Evolutionary conservation across 2,329 filamentous ascomycete genomes (phyloP).

Genomic region (Keithomyces neogunnii): DNA sequence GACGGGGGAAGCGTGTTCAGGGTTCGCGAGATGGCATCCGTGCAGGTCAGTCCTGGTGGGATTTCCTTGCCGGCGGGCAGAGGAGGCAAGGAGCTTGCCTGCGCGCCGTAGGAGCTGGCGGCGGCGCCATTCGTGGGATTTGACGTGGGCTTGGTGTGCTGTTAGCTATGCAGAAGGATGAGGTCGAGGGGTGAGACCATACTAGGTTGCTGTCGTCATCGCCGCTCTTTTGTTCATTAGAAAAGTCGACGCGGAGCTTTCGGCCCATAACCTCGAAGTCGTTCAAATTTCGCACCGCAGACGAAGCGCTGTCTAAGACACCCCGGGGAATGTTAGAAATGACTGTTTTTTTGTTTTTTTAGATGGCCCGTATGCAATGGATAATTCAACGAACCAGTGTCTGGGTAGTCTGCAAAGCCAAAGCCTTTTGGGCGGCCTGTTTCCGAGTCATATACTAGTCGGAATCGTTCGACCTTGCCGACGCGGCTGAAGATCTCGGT

Average conservation of each 20-base stretch:
- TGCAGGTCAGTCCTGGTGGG: constrained; percentile 71
- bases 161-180: background rate
- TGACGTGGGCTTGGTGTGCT: constrained; percentile 9
- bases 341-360: background rate
- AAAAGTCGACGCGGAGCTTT: constrained; percentile 91
- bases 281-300: constrained; percentile 90
- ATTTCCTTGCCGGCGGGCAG: constrained; percentile 80
- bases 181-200: background rate
- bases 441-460: constrained; percentile 90
- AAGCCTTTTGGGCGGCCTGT: constrained; percentile 93
- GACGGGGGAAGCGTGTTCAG: constrained; percentile 77
- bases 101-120: constrained; percentile 21
- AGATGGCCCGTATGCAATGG: background rate
- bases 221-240: constrained; percentile 76
- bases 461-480: constrained; percentile 84
- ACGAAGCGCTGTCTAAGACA: constrained; percentile 64
- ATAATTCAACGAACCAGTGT: constrained; percentile 55
- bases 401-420: constrained; percentile 92
- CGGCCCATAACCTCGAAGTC: constrained; percentile 92
- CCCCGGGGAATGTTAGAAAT: background rate
- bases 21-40: constrained; percentile 87
- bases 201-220: constrained; percentile 37
- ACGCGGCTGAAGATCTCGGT: constrained; percentile 86
- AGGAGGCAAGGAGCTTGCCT: constrained; percentile 56
- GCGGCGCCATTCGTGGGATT: constrained; percentile 25